Evolutionary conservation across 139 green algal species (phyloP).

Genomic region (Chlorella sp.): DNA sequence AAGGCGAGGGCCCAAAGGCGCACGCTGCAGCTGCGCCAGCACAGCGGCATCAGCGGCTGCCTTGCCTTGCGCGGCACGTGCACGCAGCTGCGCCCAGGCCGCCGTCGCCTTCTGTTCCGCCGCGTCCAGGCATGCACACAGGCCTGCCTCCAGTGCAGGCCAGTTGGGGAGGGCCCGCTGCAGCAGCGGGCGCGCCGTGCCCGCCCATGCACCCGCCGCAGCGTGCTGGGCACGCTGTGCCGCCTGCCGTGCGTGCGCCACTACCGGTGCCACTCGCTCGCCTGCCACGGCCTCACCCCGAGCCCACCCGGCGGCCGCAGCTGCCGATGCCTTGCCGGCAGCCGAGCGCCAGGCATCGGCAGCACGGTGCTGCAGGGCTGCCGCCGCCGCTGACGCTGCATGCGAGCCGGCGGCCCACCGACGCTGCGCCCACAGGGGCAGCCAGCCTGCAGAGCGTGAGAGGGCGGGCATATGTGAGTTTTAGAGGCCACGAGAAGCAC

Average conservation of each 20-base stretch:
- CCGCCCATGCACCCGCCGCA: not conserved
- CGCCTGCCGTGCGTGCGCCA: not conserved
- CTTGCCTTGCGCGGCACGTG: not conserved
- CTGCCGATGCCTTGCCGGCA: too few relatives aligned
- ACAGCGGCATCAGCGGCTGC: slow-evolving; percentile 1
- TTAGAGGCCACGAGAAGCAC: not conserved
- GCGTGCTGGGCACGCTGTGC: not conserved
- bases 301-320: not conserved
- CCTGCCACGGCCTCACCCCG: not conserved
- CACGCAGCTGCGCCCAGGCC: not conserved
- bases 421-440: slow-evolving; percentile 18
- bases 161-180: not conserved
- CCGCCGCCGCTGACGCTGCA: not conserved
- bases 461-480: too few relatives aligned
- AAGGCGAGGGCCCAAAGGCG: not conserved
- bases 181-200: not conserved
- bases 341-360: not conserved
- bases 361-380: not conserved
- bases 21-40: slow-evolving; percentile 16
- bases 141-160: not conserved
- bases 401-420: not conserved
- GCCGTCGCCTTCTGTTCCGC: not conserved
- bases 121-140: not conserved
- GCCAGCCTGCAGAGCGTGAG: not conserved
- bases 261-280: not conserved